A percentile compares a stretch with the other conserved stretches of the same genome.
Conservation (phyloP, 225 moss, liverwort and hornwort genomes). For the Marchantia paleacea region DNA sequence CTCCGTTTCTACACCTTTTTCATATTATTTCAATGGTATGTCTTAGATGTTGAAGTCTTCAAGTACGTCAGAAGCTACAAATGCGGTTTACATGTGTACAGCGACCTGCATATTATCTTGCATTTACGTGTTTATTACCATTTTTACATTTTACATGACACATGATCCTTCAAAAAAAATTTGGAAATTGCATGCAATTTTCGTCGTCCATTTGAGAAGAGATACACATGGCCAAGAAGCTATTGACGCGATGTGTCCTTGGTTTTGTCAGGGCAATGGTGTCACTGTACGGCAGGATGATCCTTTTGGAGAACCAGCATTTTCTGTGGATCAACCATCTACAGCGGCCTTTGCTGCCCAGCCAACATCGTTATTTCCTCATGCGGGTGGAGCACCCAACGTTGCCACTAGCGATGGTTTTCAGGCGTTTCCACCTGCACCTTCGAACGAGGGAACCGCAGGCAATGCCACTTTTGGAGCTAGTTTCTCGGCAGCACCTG, state of each 20-base stretch:
- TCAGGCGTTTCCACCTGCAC: slow-evolving; percentile 29
- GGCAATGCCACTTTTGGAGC: slow-evolving; percentile 27
- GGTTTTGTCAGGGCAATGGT: slow-evolving; percentile 29
- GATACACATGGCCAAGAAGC: background rate
- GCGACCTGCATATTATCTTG: too few relatives aligned
- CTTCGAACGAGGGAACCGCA: slow-evolving; percentile 6
- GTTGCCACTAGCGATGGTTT: slow-evolving; percentile 33
- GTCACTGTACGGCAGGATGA: slow-evolving; percentile 26
- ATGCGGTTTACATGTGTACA: too few relatives aligned
- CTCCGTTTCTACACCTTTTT: too few relatives aligned
- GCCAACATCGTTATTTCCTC: slow-evolving; percentile 12
- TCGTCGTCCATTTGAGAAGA: too few relatives aligned
- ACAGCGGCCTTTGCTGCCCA: slow-evolving; percentile 19
- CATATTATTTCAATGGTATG: too few relatives aligned
- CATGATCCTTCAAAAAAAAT: too few relatives aligned
- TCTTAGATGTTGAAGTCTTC: too few relatives aligned
- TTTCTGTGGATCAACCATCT: slow-evolving; percentile 18
- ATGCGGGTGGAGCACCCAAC: slow-evolving; percentile 24
- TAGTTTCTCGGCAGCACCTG: slow-evolving; percentile 12
- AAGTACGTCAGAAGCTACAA: too few relatives aligned
- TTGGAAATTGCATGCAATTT: too few relatives aligned
- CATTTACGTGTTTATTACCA: too few relatives aligned
- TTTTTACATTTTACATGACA: too few relatives aligned
- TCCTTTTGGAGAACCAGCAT: slow-evolving; percentile 36
- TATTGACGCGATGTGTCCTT: background rate